Evolutionary conservation across 2,329 filamentous ascomycete genomes (phyloP).

Genomic region (Xylaria arbuscula): DNA sequence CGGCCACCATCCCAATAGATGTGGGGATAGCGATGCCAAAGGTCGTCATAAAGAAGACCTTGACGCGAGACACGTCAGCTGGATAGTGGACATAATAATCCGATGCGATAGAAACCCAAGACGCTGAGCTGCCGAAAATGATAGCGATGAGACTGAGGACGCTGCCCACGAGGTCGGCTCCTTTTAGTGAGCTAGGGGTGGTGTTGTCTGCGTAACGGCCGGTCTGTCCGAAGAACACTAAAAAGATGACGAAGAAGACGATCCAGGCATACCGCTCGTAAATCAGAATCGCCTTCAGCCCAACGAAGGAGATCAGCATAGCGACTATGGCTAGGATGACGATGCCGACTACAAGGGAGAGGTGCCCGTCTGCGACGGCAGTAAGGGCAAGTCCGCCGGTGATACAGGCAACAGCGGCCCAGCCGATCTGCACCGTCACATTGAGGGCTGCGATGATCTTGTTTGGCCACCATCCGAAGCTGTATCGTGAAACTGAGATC

Average conservation of each 20-base stretch:
- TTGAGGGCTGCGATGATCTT: slow-evolving; percentile 63
- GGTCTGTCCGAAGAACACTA: slow-evolving; percentile 61
- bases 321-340: slow-evolving; percentile 62
- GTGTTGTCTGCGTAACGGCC: slow-evolving; percentile 55
- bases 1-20: slow-evolving; percentile 60
- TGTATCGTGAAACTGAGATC: slow-evolving; percentile 62
- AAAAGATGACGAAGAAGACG: slow-evolving; percentile 59
- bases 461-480: slow-evolving; percentile 63
- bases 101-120: slow-evolving; percentile 59
- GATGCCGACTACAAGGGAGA: slow-evolving; percentile 64
- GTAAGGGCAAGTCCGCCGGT: slow-evolving; percentile 62
- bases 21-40: slow-evolving; percentile 61
- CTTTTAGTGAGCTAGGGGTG: slow-evolving; percentile 51
- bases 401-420: slow-evolving; percentile 63
- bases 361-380: slow-evolving; percentile 57
- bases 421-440: slow-evolving; percentile 61
- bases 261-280: slow-evolving; percentile 65
- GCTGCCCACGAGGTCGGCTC: slow-evolving; percentile 54
- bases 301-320: slow-evolving; percentile 63
- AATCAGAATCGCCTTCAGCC: slow-evolving; percentile 60
- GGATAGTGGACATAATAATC: slow-evolving; percentile 62
- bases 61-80: slow-evolving; percentile 57
- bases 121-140: slow-evolving; percentile 61
- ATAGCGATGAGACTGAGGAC: slow-evolving; percentile 58
- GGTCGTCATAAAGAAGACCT: slow-evolving; percentile 61